Evolutionary conservation across 345 rosid species (phyloP).

Genomic region (Nasturtium officinale): DNA sequence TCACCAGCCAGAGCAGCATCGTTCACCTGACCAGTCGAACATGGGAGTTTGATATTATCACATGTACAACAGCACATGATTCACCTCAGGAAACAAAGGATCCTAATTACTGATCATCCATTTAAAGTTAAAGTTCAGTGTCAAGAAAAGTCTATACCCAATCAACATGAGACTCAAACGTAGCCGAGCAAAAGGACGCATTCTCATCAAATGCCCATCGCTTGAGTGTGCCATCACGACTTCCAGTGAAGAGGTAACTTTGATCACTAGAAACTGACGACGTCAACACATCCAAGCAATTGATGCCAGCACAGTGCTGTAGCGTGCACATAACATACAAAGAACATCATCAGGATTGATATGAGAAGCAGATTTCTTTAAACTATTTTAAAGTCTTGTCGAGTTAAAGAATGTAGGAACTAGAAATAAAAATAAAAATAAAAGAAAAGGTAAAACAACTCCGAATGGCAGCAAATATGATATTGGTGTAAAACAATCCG

Average conservation of each 20-base stretch:
- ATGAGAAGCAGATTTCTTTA: constrained; percentile 3
- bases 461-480: not conserved
- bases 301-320: constrained; percentile 98
- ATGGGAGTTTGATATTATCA: constrained; percentile 11
- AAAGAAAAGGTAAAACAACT: constrained; percentile 12
- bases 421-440: not conserved
- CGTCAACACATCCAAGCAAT: constrained; percentile 76
- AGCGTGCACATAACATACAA: constrained; percentile 38
- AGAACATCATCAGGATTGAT: constrained; percentile 32
- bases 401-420: not conserved
- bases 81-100: constrained; percentile 18
- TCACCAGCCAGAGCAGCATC: constrained; percentile 82
- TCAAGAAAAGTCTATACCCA: constrained; percentile 62
- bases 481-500: constrained; percentile 25
- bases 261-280: constrained; percentile 56
- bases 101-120: not conserved
- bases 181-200: constrained; percentile 78
- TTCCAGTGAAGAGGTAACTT: constrained; percentile 84
- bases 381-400: not conserved
- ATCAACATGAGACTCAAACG: constrained; percentile 98
- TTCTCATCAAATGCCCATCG: constrained; percentile 83
- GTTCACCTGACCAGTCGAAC: constrained; percentile 70
- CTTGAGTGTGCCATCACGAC: constrained; percentile 98
- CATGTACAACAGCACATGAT: constrained; percentile 4
- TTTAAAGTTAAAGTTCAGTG: constrained; percentile 19